These are phyloP conservation scores for Petunia axillaris DNA, from an alignment of 257 asterid species.

Conservation along the genomic window DNA sequence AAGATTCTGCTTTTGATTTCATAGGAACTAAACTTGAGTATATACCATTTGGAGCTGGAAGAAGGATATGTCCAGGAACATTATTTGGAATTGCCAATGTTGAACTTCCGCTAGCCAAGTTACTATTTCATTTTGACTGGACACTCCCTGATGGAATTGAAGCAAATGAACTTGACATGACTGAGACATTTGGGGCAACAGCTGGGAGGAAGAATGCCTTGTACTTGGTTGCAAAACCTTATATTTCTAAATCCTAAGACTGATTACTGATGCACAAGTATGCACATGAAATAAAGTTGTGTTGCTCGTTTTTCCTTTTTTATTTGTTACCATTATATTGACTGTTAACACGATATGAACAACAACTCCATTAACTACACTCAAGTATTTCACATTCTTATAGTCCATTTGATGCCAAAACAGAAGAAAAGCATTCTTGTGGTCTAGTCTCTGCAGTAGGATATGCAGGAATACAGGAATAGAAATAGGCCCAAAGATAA, in stretches of 20 bases:
- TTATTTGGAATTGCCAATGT: not conserved
- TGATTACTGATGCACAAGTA: not conserved
- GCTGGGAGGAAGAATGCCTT: not conserved
- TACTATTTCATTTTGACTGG: conserved; percentile 16
- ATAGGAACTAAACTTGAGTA: conserved; percentile 4
- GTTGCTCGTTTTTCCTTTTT: not conserved
- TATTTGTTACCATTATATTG: not conserved
- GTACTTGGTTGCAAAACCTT: not conserved
- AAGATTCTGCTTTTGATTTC: conserved; percentile 7
- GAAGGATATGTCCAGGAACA: conserved; percentile 10
- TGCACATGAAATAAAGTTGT: not conserved
- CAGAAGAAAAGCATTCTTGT: not conserved
- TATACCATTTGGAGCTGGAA: conserved; percentile 23
- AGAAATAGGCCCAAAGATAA: not conserved
- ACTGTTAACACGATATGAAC: not conserved
- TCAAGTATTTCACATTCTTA: not conserved
- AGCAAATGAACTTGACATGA: conserved; percentile 17
- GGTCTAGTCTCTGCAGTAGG: not conserved
- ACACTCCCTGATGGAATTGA: conserved; percentile 13
- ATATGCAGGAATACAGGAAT: not conserved
- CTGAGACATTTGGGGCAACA: conserved; percentile 18
- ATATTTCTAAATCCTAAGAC: not conserved
- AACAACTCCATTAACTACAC: not conserved
- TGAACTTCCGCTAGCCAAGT: conserved; percentile 20
- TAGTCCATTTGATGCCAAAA: not conserved